Evolutionary conservation across 208 protist species (phyloP).

Genomic region (Giardia muris): DNA sequence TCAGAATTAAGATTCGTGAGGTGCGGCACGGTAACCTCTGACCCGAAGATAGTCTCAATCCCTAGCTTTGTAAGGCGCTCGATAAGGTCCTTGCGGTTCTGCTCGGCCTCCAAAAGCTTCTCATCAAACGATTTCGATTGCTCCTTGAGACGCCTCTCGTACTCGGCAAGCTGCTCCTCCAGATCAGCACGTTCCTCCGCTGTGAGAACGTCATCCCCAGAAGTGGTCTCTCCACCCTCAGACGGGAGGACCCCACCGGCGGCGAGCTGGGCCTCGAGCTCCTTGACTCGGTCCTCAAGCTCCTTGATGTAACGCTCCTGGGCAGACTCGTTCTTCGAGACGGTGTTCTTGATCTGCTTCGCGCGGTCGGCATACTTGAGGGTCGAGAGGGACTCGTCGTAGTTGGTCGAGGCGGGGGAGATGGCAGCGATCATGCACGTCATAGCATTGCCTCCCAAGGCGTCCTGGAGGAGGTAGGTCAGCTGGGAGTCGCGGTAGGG

Average conservation of each 20-base stretch:
- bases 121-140: background rate
- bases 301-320: slow-evolving; percentile 15
- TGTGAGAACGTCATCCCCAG: background rate
- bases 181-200: background rate
- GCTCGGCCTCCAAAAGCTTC: background rate
- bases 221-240: background rate
- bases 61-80: background rate
- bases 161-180: background rate
- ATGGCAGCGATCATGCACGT: slow-evolving; percentile 76
- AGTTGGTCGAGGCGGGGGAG: slow-evolving; percentile 49
- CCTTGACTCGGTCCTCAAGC: background rate
- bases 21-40: background rate
- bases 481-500: slow-evolving; percentile 48
- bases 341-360: slow-evolving; percentile 37
- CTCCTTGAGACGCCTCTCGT: background rate
- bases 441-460: slow-evolving; percentile 56
- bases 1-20: background rate
- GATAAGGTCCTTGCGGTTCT: background rate
- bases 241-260: no score
- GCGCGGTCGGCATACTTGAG: slow-evolving; percentile 29
- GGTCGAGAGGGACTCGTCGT: slow-evolving; percentile 44
- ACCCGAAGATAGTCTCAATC: background rate
- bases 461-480: slow-evolving; percentile 50
- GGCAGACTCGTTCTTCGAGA: slow-evolving; percentile 25
- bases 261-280: background rate